Evolutionary conservation across 2,329 filamentous ascomycete genomes (phyloP).

Genomic region (Cytospora piceae): DNA sequence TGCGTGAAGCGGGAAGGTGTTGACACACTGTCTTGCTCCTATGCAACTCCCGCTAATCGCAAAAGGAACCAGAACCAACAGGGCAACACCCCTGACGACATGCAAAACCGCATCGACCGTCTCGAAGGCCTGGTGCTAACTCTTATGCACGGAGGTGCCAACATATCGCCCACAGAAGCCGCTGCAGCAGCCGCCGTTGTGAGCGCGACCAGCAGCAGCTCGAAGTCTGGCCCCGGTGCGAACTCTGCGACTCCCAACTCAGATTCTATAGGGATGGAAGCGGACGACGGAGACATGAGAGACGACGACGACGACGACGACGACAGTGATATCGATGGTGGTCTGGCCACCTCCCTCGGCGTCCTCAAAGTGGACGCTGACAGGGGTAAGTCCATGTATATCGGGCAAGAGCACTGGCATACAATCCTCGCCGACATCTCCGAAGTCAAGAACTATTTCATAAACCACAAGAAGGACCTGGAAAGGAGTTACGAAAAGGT

Average conservation of each 20-base stretch:
- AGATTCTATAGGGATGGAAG: slow-evolving; percentile 54
- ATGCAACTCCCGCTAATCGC: slow-evolving; percentile 70
- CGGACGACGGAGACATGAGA: slow-evolving; percentile 56
- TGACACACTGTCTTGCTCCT: slow-evolving; percentile 80
- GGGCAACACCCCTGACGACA: slow-evolving; percentile 78
- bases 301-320: slow-evolving; percentile 58
- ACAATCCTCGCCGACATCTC: slow-evolving; percentile 79
- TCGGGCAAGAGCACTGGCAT: slow-evolving; percentile 85
- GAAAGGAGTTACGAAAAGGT: slow-evolving; percentile 81
- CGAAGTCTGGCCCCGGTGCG: slow-evolving; percentile 40
- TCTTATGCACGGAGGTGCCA: slow-evolving; percentile 84
- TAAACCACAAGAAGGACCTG: slow-evolving; percentile 83
- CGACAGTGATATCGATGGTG: slow-evolving; percentile 73
- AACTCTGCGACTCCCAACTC: slow-evolving; percentile 49
- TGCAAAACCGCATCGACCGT: slow-evolving; percentile 97
- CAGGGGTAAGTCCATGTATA: slow-evolving; percentile 77
- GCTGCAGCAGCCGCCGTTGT: slow-evolving; percentile 39
- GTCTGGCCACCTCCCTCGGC: slow-evolving; percentile 73
- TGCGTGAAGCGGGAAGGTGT: slow-evolving; percentile 88
- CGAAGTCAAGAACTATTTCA: slow-evolving; percentile 92
- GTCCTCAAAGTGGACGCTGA: slow-evolving; percentile 79
- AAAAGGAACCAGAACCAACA: slow-evolving; percentile 74
- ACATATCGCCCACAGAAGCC: slow-evolving; percentile 44
- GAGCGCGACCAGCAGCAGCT: slow-evolving; percentile 34
- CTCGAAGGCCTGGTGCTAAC: slow-evolving; percentile 90